Percentiles rank a stretch among this genome's conserved stretches.
phyloP scores from a whole-genome alignment of 176 grass and related monocot genomes.

The Bolboschoenus planiculmis region DNA sequence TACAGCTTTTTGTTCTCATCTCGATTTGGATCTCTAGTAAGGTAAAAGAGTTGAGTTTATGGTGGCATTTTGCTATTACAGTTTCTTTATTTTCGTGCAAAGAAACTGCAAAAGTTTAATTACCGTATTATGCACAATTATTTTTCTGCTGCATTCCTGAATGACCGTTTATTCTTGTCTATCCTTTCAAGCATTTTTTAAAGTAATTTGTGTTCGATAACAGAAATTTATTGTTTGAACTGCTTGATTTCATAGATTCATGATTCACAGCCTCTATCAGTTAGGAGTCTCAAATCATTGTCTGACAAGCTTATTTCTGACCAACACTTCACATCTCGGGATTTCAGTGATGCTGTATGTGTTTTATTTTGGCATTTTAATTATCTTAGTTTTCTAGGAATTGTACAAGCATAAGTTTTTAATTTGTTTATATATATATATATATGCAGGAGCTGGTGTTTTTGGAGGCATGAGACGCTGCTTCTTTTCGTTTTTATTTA shows the following conservation, averaged over 20 bases:
- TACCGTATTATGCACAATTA: background rate
- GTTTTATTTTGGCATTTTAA: background rate
- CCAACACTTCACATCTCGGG: conserved; percentile 75
- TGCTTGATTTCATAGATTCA: conserved; percentile 46
- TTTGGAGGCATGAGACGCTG: conserved; percentile 49
- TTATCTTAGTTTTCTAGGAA: conserved; percentile 14
- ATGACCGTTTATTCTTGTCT: background rate
- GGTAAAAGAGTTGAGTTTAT: conserved; percentile 27
- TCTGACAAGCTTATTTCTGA: conserved; percentile 56
- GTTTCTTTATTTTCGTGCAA: background rate
- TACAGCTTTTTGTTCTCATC: conserved; percentile 71
- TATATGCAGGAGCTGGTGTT: conserved; percentile 68
- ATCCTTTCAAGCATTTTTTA: background rate
- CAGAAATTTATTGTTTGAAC: background rate
- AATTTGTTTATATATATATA: conserved; percentile 16
- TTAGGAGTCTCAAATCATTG: conserved; percentile 79
- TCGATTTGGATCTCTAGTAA: conserved; percentile 83
- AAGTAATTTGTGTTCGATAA: background rate
- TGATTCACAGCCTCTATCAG: conserved; percentile 41
- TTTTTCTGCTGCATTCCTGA: background rate
- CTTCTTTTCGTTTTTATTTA: background rate
- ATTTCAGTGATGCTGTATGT: conserved; percentile 62
- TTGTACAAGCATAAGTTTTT: conserved; percentile 9
- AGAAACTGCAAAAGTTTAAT: background rate
- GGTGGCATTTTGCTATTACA: background rate